Evolutionary conservation across 495 filamentous ascomycete genomes (phyloP).

Genomic region (Bryoglossum gracile): DNA sequence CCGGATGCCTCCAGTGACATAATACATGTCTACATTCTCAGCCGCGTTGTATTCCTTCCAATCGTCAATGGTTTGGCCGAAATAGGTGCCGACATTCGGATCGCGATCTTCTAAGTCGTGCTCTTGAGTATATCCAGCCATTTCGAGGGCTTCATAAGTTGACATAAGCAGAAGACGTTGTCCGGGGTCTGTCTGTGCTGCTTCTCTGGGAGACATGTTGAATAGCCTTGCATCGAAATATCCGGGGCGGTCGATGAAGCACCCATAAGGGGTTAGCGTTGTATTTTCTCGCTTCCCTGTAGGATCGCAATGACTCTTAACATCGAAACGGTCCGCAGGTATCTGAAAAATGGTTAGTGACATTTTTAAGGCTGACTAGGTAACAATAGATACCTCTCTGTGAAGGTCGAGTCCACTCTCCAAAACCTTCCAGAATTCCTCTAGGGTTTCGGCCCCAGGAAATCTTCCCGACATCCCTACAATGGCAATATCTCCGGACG

Average conservation of each 20-base stretch:
- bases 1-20: conserved; percentile 78
- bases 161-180: conserved; percentile 76
- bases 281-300: neutral
- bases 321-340: conserved; percentile 69
- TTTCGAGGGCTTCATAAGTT: conserved; percentile 85
- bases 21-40: conserved; percentile 86
- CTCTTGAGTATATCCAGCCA: conserved; percentile 79
- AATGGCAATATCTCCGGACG: conserved; percentile 48
- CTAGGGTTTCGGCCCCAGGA: conserved; percentile 55
- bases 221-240: conserved; percentile 81
- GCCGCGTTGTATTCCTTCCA: conserved; percentile 72
- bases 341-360: conserved; percentile 31
- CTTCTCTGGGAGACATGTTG: conserved; percentile 95
- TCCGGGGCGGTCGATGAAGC: conserved; percentile 40
- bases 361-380: neutral
- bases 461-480: conserved; percentile 74
- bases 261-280: conserved; percentile 30
- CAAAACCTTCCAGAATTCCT: conserved; percentile 65
- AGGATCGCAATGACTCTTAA: neutral
- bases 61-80: conserved; percentile 2
- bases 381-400: conserved; percentile 25
- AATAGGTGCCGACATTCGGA: conserved; percentile 40
- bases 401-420: conserved; percentile 57
- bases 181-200: conserved; percentile 80
- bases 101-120: conserved; percentile 59